Evolutionary conservation across 2,329 filamentous ascomycete species (phyloP), one percentile per base, ranked within the genome.

Genomic region (Onygenales sp.): DNA sequence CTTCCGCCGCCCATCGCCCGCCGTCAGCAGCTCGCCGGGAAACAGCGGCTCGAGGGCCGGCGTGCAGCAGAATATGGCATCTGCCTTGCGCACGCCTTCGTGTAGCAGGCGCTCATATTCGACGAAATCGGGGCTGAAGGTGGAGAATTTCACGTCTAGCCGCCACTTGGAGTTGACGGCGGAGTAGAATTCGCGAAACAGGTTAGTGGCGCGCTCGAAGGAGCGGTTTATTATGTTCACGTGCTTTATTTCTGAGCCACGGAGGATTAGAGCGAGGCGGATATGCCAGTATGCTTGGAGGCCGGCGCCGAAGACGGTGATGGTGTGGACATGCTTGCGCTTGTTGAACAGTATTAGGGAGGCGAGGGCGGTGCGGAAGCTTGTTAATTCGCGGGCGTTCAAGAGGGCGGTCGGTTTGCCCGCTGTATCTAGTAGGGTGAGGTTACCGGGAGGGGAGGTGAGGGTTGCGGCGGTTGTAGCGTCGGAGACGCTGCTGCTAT

Each of bases 231-330:
- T 84, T 62, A 96, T 85, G 70, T 92, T 85, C 47, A 96, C 80
- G 54, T 86, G 82, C 61, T 85, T 84, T 61, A 95, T 85, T 17
- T 88, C 87, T 45, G 73, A 63, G 0, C 77, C 76, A 1, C 80
- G 85, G 33, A 76, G 63, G 49, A 93, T 77, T 58, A 97, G 77
- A 0, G 91, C 85, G 4, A 97, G 79, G 0, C 90, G 85, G 43
- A 95, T 82, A 67, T 96, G 92, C 91, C 91, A 97, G 73, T 92
- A 95, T 10, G 92, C 92, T 73, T 96, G 91, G 61, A 86, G 83
- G 45, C 92, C 92, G 36, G 86, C 85, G 27, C 92, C 92, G 67
- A 96, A 97, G 51, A 95, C 85, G 11, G 86, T 84, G 9, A 96
- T 65, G 11, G 84, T 88, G 64, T 85, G 84, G 42, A 95, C 85